Evolutionary conservation across 2,329 filamentous ascomycete genomes (phyloP).

Genomic region (Thermoascus crustaceus): DNA sequence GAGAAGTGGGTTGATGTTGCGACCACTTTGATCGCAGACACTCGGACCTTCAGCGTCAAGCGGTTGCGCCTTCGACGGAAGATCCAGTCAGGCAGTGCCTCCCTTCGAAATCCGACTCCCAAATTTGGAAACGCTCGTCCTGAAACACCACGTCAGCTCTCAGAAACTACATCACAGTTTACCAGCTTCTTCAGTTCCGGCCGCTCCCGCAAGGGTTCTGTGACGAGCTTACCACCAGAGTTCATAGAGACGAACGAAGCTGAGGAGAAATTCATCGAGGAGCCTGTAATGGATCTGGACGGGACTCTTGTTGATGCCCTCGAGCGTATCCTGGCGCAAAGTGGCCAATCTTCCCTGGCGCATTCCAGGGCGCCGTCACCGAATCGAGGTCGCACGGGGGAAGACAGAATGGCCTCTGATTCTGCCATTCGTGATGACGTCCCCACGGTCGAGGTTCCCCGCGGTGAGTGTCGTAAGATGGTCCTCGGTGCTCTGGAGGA

Average conservation of each 20-base stretch:
- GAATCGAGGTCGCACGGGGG: slow-evolving; percentile 26
- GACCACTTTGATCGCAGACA: slow-evolving; percentile 50
- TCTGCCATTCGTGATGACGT: slow-evolving; percentile 19
- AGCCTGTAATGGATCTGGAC: slow-evolving; percentile 51
- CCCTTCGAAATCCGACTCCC: slow-evolving; percentile 14
- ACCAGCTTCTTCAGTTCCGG: slow-evolving; percentile 15
- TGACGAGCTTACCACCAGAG: slow-evolving; percentile 13
- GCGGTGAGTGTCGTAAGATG: slow-evolving; percentile 45
- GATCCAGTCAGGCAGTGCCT: slow-evolving; percentile 22
- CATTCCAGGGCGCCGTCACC: slow-evolving; percentile 36
- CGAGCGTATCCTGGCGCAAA: slow-evolving; percentile 45
- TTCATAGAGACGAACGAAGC: slow-evolving; percentile 22
- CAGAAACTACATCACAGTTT: slow-evolving; percentile 18
- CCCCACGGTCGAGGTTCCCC: slow-evolving; percentile 37
- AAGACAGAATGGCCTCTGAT: slow-evolving; percentile 18
- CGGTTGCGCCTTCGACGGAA: slow-evolving; percentile 46
- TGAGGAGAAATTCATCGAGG: slow-evolving; percentile 46
- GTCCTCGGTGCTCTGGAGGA: slow-evolving; percentile 51
- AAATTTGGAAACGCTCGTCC: slow-evolving; percentile 15
- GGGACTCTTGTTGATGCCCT: slow-evolving; percentile 50
- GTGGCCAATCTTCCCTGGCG: slow-evolving; percentile 33
- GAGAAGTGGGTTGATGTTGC: slow-evolving; percentile 51
- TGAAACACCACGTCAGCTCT: slow-evolving; percentile 18
- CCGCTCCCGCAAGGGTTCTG: slow-evolving; percentile 18
- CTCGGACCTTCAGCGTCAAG: slow-evolving; percentile 46